Base-by-base conservation (phyloP, 495 filamentous ascomycete genomes). In the Lophiostoma macrostomum region DNA sequence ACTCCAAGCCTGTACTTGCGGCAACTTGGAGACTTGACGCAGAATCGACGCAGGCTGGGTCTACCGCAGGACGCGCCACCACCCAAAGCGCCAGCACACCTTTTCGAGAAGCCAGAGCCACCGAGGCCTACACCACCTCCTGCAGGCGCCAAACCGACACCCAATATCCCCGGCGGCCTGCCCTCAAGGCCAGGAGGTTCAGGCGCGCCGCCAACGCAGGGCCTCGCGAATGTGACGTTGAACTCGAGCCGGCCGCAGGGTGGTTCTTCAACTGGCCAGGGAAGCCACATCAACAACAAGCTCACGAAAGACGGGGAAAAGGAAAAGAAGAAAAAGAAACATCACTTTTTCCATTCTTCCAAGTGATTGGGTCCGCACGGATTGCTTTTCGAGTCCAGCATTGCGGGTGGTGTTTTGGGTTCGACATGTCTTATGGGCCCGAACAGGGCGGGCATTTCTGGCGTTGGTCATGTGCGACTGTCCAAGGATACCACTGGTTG, bases 1-100 rank as follows among this genome's bases (percentile, higher is more conserved):
- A 88, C 80, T 4, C 90, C 93, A 1, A 72, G 76, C 20, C 71
- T 94, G 5, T 98, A 86, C 67, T 65, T 97, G 32, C 76, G 82
- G 25, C 93, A 98, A 61, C 71, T 98, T 4, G 79, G 82, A 29
- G 88, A 91, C 58, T 74, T 96, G 36, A 83, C 83, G 49, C 73
- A 78, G 16, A 87, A 89, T 60, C 84, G 83, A 65, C 74, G 87
- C 31, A 74, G 79, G 12, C 74, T 98, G 11, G 79, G 88, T 61
- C 79, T 97, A 31, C 93, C 93, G 2, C 77, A 82, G 25, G 91
- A 97, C 60, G 73, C 80, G 48, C 90, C 88, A 5, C 82, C 82
- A 66, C 87, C 83, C 5, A 83, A 81, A 38, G 86, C 91, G 1
- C 93, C 93, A 1, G 86, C 82, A 24, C 87, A 95, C 72, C 72